Evolutionary conservation across 768 basidiomycete species (phyloP), one percentile per base, ranked within the genome.

Genomic region (Porpolomopsis calyptriformis): DNA sequence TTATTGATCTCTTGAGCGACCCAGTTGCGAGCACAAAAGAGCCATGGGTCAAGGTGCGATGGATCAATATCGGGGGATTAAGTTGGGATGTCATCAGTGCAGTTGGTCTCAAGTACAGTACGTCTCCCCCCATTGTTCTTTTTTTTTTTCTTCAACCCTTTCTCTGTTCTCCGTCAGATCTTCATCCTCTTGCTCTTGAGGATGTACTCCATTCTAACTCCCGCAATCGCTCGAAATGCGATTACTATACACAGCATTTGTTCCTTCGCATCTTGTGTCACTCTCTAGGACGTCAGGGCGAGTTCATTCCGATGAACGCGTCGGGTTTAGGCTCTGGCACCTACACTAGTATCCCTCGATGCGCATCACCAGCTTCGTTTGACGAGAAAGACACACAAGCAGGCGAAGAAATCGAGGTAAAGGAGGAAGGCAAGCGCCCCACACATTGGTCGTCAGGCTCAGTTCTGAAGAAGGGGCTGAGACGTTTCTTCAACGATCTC

Each of bases 61-160:
- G 82, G 82, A 83, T 85, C 43, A 81, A 82, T 52, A 70, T 85
- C 50, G 77, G 73, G 19, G 84, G 83, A 4, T 54, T 74, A 50
- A 73, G 75, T 51, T 85, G 82, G 80, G 82, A 84, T 54, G 80
- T 85, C 29, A 71, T 86, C 53, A 80, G 78, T 53, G 74, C 76
- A 0, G 60, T 85, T 25, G 77, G 79, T 16, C 59, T 84, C 47
- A 74, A 73, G 59, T 83, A 81, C 54, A 70, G 82, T 81, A 48
- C 38, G 72, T 60, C 11, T 3, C 33, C 12, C 36, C 16, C n/a
- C n/a, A n/a, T n/a, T n/a, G n/a, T n/a, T n/a, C n/a, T n/a, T 11
- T 38, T 47, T 36, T 43, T 7, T 10, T 34, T n/a, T 18, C 45
- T 12, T 2, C 16, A 3, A 23, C 14, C 36, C 14, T 1, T 18